phyloP scores from a whole-genome alignment of 352 stramenopile genomes.

The Blastocystis sp. region DNA sequence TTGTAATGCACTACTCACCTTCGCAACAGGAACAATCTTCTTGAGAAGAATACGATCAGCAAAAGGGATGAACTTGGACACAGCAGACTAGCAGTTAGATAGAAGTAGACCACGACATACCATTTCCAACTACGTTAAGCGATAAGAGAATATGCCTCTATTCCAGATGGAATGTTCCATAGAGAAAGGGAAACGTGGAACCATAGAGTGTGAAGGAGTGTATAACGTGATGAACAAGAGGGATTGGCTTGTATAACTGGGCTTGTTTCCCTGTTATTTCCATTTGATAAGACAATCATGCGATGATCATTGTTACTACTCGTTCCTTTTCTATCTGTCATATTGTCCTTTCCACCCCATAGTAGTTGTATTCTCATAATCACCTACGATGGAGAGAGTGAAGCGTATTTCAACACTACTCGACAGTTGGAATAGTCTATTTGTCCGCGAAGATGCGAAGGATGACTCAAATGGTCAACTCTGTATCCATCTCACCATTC shows the following conservation, averaged over 20 bases:
- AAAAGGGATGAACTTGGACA: constrained; percentile 58
- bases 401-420: constrained; percentile 49
- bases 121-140: too few species aligned
- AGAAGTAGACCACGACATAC: not conserved
- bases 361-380: too few species aligned
- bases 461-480: not conserved
- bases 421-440: constrained; percentile 45
- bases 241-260: too few species aligned
- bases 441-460: not conserved
- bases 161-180: constrained; percentile 17
- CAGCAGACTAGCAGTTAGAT: constrained; percentile 29
- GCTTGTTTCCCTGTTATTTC: too few species aligned
- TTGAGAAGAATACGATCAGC: constrained; percentile 59
- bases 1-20: constrained; percentile 5
- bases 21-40: constrained; percentile 56
- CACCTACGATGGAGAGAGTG: constrained; percentile 13
- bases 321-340: not conserved
- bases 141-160: not conserved
- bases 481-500: not conserved
- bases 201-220: too few species aligned
- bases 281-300: too few species aligned
- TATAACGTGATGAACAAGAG: too few species aligned
- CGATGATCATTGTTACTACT: too few species aligned
- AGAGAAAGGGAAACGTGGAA: constrained; percentile 26
- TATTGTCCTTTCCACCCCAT: too few species aligned